These are phyloP conservation scores for Ormosia semicastrata DNA, from an alignment of 306 rosid species.

Conservation along the genomic window DNA sequence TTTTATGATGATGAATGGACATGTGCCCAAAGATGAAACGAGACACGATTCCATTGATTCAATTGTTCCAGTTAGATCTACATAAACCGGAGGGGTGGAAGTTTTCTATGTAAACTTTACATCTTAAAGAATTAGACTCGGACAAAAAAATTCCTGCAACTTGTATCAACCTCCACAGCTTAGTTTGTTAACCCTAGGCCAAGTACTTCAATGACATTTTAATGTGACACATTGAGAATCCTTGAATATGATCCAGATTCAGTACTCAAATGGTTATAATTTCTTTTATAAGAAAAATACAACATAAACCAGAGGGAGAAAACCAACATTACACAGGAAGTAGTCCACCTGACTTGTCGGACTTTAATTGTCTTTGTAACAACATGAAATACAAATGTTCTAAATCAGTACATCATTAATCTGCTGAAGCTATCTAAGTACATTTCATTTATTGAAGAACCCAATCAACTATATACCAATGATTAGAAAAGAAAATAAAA, in stretches of 20 bases:
- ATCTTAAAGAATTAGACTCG: not conserved
- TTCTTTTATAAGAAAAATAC: not conserved
- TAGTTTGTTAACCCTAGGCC: not conserved
- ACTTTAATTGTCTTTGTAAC: not conserved
- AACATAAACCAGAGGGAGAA: not conserved
- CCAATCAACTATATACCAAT: not conserved
- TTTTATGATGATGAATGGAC: not conserved
- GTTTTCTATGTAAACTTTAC: not conserved
- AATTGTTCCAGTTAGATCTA: not conserved
- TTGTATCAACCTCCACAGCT: not conserved
- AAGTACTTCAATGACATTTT: not conserved
- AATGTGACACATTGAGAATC: not conserved
- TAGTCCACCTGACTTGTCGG: not conserved
- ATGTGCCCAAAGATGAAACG: not conserved
- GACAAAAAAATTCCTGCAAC: not conserved
- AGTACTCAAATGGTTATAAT: not conserved
- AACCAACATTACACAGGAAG: not conserved
- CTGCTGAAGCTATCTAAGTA: not conserved
- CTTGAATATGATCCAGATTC: not conserved
- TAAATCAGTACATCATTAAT: not conserved
- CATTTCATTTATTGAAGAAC: not conserved
- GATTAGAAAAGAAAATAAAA: not conserved
- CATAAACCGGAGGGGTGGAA: not conserved
- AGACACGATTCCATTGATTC: not conserved
- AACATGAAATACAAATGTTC: not conserved